Conservation (phyloP, 108 stramenopile species). For the Epithemia pelagica region DNA sequence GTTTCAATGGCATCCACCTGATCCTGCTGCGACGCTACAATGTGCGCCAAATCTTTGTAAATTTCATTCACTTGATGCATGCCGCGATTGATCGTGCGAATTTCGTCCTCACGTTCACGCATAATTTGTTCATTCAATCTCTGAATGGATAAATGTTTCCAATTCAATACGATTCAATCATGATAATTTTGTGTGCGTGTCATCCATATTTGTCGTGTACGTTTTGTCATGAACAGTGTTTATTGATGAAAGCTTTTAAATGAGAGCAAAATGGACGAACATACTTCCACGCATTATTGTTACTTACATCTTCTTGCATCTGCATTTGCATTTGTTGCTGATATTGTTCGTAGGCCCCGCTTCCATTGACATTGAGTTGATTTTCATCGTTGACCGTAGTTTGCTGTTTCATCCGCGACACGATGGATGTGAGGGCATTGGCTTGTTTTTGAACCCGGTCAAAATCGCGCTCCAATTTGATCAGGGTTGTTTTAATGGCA, state of each 20-base stretch:
- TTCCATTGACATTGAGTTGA: neutral
- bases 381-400: neutral
- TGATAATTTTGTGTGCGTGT: too few relatives aligned
- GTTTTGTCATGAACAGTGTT: too few relatives aligned
- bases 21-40: slow-evolving; percentile 82
- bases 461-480: slow-evolving; percentile 70
- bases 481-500: slow-evolving; percentile 23
- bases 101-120: slow-evolving; percentile 85
- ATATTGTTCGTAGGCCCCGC: slow-evolving; percentile 18
- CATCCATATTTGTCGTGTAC: too few relatives aligned
- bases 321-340: slow-evolving; percentile 53
- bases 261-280: too few relatives aligned
- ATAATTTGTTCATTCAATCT: slow-evolving; percentile 75
- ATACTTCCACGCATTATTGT: too few relatives aligned
- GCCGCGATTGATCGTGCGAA: slow-evolving; percentile 76
- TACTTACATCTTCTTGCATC: slow-evolving; percentile 68
- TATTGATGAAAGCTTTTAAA: too few relatives aligned
- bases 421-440: slow-evolving; percentile 13
- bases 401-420: slow-evolving; percentile 16
- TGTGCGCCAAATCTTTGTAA: slow-evolving; percentile 82
- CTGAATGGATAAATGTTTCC: too few relatives aligned
- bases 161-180: too few relatives aligned
- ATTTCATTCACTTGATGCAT: slow-evolving; percentile 91
- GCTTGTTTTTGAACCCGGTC: slow-evolving; percentile 36
- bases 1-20: slow-evolving; percentile 78